phyloP scores from a whole-genome alignment of 345 rosid genomes.

The Zanthoxylum bungeanum region DNA sequence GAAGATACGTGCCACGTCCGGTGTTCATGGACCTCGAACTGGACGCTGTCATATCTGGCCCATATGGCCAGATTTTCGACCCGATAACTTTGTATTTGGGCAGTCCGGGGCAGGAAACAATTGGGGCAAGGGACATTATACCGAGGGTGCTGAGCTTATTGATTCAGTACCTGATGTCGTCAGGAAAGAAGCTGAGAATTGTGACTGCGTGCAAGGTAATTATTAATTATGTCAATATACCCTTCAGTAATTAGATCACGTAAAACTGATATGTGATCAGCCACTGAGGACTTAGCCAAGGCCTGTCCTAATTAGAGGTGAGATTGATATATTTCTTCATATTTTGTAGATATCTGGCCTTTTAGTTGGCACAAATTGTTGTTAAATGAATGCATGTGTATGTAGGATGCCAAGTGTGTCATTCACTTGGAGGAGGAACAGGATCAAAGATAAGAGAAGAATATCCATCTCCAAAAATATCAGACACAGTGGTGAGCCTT shows the following conservation, averaged over 20 bases:
- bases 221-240: not conserved
- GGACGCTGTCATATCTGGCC: conserved; percentile 29
- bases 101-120: conserved; percentile 35
- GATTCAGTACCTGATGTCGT: conserved; percentile 35
- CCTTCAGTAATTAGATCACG: too few species aligned
- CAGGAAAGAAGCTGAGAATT: conserved; percentile 35
- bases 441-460: conserved; percentile 44
- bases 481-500: conserved; percentile 42
- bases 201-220: conserved; percentile 37
- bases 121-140: conserved; percentile 39
- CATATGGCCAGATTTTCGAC: conserved; percentile 23
- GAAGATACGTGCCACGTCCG: conserved; percentile 31
- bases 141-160: conserved; percentile 38
- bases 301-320: too few species aligned
- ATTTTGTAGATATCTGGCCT: too few species aligned
- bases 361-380: too few species aligned
- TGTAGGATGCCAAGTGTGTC: conserved; percentile 33
- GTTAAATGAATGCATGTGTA: too few species aligned
- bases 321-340: too few species aligned
- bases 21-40: conserved; percentile 40
- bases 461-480: conserved; percentile 31
- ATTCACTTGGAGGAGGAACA: conserved; percentile 39
- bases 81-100: conserved; percentile 32
- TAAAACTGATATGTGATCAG: too few species aligned
- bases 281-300: too few species aligned